Base-by-base conservation (phyloP, 139 green algal species). In the Chlamydomonas asymmetrica region DNA sequence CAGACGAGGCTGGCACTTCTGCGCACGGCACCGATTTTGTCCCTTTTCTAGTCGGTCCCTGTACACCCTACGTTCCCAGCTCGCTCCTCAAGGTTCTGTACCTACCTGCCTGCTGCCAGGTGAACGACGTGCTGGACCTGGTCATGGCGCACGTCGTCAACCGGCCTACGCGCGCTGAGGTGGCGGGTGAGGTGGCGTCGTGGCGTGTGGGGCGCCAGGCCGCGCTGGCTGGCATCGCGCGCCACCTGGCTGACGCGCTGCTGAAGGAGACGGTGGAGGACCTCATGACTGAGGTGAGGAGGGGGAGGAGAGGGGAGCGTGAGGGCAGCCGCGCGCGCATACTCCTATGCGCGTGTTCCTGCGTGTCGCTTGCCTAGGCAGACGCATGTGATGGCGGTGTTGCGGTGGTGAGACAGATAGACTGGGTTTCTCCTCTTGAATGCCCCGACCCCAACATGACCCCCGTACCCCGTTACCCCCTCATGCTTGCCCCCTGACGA, bases 191-290 rank as follows among this genome's bases (percentile, higher is more conserved):
- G 84, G 57, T 86, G 54, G 75, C 63, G 25, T 67, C 73, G 48
- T 88, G 83, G 83, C 77, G 72, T 37, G 78, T 72, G 4, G 54
- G 50, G 8, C 45, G 31, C 39, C 54, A 68, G 18, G 66, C 20
- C 29, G 83, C 79, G 18, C 70, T 89, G 48, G 38, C 48, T 39
- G 61, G 34, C 29, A 74, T 89, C 25, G 66, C 63, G 22, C 74
- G 84, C 7, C 84, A 89, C 49, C 6, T 86, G 39, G 80, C 71
- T 22, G 84, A 86, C 52, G 71, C 73, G 37, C 60, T 88, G 23
- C 66, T 80, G 39, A 64, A 73, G 32, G 84, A 89, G 65, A 73
- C 80, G 27, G 84, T 89, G 54, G 84, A 89, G 35, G 80, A 86
- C 34, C 38, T 84, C 35, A 81, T 89, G 6, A 74, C 68, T 5